Base-by-base conservation (phyloP, 148 eudicot genomes). In the Hydrangea macrophylla region DNA sequence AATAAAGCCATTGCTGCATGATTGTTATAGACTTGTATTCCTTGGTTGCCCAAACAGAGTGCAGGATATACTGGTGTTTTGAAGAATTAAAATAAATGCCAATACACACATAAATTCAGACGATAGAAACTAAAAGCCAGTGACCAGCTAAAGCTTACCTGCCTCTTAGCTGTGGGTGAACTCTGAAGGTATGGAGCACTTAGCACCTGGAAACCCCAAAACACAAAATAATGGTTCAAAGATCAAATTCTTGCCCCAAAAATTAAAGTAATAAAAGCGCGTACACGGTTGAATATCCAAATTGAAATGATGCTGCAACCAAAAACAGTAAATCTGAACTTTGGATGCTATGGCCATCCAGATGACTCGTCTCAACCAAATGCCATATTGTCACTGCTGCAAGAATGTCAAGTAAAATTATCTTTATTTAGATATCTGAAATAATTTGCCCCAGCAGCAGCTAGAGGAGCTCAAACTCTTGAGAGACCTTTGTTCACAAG, bases 141-240 rank as follows among this genome's bases (percentile, higher is more conserved):
- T n/a, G 33, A 55, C 53, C 9, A 69, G 30, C 20, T 6, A 61
- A 20, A 26, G 65, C 82, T 79, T 58, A 86, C 97, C 92, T 89
- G 87, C 61, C 65, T 67, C 17, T 69, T 62, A 20, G 78, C 36
- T 9, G 45, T 40, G 6, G 90, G 76, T 13, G 73, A 68, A 70
- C 75, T 77, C 60, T 70, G 73, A 37, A 92, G 86, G 71, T 92
- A 92, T 23, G 98, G 98, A 75, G 96, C 91, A 70, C 98, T 87
- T 75, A 92, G 63, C 54, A 89, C 93, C 98, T 92, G 78, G 40
- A 62, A 75, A 78, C 58, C 31, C 42, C 27, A 18, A 58, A 60
- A n/a, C 36, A 31, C 15, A 35, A 39, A 67, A 70, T 42, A 62
- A 48, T 27, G 32, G 56, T 40, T 40, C 28, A 58, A 35, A 27